Evolutionary conservation across 371 early-diverging fungal species (phyloP), one percentile per base, ranked within the genome.

Genomic region (Zychaea mexicana): DNA sequence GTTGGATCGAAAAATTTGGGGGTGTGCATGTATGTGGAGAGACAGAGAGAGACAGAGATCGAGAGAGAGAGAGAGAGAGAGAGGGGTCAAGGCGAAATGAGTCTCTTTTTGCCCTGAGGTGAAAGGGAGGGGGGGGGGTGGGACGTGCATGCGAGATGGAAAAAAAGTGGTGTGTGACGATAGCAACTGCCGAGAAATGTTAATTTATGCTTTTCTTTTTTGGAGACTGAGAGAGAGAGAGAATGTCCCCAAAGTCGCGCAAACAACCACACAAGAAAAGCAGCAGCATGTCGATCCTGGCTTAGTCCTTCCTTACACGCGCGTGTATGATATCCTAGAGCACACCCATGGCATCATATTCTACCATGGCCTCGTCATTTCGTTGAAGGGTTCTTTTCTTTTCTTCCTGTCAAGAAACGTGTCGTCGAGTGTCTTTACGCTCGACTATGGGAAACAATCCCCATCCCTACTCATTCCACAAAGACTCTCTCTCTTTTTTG

Each of bases 151-250:
- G 36, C 47, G 52, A n/a, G n/a, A n/a, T n/a, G n/a, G n/a, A n/a
- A n/a, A n/a, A n/a, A n/a, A n/a, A n/a, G n/a, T n/a, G 21, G 36
- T 27, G 30, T 24, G 65, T 64, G 52, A 64, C 65, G 65, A 64
- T 64, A 57, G 65, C 57, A 64, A 38, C 24, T 52, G 54, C 61
- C 66, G 66, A 73, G 66, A 72, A 64, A 70, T 73, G 70, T 72
- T 67, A 73, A 73, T 70, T 70, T 70, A 70, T 73, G 74, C 74
- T 56, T 42, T 12, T 42, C n/a, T 69, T 52, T 68, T 73, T 70
- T 65, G 67, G 73, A 71, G 71, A 67, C 67, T 71, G 71, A 54
- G 65, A 66, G n/a, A n/a, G n/a, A n/a, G n/a, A n/a, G n/a, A n/a
- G n/a, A n/a, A n/a, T n/a, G n/a, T n/a, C n/a, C n/a, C n/a, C n/a